Evolutionary conservation across 2,329 filamentous ascomycete genomes (phyloP).

Genomic region (Claviceps arundinis): DNA sequence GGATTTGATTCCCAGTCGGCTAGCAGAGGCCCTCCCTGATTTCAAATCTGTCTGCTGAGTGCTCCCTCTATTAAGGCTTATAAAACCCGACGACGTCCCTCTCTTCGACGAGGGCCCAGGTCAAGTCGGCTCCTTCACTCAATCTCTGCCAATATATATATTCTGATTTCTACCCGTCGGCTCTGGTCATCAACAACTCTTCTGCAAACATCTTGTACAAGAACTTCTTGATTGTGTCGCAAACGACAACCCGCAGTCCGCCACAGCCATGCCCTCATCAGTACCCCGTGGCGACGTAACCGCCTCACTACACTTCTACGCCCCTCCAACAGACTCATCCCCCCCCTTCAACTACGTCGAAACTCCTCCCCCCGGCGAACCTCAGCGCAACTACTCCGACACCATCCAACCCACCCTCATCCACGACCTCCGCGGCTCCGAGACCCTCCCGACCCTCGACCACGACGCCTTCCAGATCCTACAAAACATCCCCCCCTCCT

Average conservation of each 20-base stretch:
- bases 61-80: not conserved
- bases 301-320: conserved; percentile 53
- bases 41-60: not conserved
- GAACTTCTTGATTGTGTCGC: too few relatives aligned
- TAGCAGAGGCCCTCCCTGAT: not conserved
- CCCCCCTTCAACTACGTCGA: conserved; percentile 57
- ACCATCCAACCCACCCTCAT: conserved; percentile 41
- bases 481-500: conserved; percentile 11
- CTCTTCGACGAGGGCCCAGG: not conserved
- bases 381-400: conserved; percentile 51
- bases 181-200: not conserved
- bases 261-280: conserved; percentile 6
- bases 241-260: too few relatives aligned
- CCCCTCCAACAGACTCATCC: conserved; percentile 43
- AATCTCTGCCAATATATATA: too few relatives aligned
- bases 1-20: not conserved
- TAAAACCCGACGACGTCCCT: not conserved
- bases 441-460: conserved; percentile 27
- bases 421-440: conserved; percentile 60
- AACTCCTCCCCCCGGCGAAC: conserved; percentile 42
- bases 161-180: too few relatives aligned
- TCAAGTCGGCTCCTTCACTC: not conserved
- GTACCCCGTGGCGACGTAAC: conserved; percentile 46
- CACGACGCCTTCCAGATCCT: conserved; percentile 24
- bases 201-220: not conserved